A percentile compares a stretch with the other conserved stretches of the same genome.
Evolutionary conservation across 495 filamentous ascomycete species (phyloP).

Genomic region (Penicillium bovifimosum): DNA sequence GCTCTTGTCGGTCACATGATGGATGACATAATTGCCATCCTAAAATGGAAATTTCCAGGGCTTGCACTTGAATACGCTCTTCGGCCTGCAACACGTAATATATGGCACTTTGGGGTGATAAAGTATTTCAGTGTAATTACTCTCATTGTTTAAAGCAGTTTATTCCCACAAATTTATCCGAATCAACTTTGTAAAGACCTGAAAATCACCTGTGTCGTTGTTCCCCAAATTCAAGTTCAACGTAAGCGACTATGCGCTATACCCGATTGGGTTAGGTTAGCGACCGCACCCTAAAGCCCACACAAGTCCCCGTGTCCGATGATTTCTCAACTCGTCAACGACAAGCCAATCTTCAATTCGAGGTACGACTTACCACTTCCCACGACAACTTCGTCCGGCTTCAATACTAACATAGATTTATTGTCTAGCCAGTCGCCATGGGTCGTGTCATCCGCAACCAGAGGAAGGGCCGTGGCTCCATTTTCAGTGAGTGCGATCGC

Average conservation of each 20-base stretch:
- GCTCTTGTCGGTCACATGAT: neutral
- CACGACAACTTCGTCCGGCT: constrained; percentile 29
- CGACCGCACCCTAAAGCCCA: constrained; percentile 48
- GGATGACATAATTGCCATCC: constrained; percentile 2
- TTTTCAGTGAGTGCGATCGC: constrained; percentile 77
- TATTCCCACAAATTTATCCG: neutral
- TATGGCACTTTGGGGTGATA: neutral
- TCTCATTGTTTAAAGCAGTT: neutral
- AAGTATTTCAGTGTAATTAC: too few relatives aligned
- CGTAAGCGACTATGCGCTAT: constrained; percentile 24
- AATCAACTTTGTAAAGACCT: neutral
- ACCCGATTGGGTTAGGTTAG: constrained; percentile 42
- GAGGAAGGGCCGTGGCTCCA: constrained; percentile 96
- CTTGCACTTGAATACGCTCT: neutral
- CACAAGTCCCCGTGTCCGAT: constrained; percentile 38
- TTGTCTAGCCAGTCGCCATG: constrained; percentile 51
- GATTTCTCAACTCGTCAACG: constrained; percentile 46
- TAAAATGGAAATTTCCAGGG: constrained; percentile 1
- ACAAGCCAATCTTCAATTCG: constrained; percentile 47
- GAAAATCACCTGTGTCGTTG: neutral
- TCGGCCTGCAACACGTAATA: neutral
- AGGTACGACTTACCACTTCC: constrained; percentile 43
- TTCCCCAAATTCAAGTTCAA: constrained; percentile 1
- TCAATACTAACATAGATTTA: constrained; percentile 37
- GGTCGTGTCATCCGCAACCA: constrained; percentile 92